Conservation (phyloP, 177 flowering plant genomes). For the Tripterygium wilfordii region DNA sequence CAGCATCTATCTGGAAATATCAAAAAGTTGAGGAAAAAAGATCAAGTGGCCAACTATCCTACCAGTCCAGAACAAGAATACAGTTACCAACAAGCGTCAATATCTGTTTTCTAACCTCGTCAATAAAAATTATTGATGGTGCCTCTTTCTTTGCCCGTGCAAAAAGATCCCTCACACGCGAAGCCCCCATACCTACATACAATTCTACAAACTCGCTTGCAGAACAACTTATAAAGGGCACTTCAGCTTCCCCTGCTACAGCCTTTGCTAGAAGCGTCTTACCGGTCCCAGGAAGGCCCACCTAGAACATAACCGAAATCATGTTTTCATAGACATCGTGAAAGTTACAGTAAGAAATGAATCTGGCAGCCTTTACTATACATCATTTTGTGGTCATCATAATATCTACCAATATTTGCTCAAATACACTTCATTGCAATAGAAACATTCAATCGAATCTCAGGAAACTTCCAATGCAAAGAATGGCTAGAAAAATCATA, state of each 20-base stretch:
- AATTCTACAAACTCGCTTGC: constrained; percentile 98
- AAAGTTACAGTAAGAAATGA: constrained; percentile 1
- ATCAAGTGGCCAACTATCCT: too few species aligned
- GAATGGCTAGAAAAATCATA: too few species aligned
- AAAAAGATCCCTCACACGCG: constrained; percentile 95
- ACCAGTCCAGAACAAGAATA: too few species aligned
- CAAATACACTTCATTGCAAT: too few species aligned
- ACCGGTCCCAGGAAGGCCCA: constrained; percentile 99
- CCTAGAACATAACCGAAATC: constrained; percentile 45
- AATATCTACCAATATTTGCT: too few species aligned
- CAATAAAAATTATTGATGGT: constrained; percentile 95
- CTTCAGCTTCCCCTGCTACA: constrained; percentile 99
- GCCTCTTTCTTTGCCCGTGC: constrained; percentile 96
- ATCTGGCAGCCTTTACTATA: not conserved
- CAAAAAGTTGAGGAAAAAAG: not conserved
- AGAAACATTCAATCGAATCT: too few species aligned
- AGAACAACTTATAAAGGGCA: constrained; percentile 95
- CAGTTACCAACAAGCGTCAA: constrained; percentile 39
- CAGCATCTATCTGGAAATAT: constrained; percentile 86
- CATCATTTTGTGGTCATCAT: too few species aligned
- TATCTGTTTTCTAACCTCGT: constrained; percentile 52
- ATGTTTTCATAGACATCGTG: constrained; percentile 10
- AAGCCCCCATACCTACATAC: constrained; percentile 99
- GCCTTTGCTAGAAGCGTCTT: constrained; percentile 98
- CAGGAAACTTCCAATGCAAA: too few species aligned